Evolutionary conservation across 164 flowering plant genomes (phyloP), one percentile per base, ranked within the genome.

Genomic region (Liriodendron chinense): DNA sequence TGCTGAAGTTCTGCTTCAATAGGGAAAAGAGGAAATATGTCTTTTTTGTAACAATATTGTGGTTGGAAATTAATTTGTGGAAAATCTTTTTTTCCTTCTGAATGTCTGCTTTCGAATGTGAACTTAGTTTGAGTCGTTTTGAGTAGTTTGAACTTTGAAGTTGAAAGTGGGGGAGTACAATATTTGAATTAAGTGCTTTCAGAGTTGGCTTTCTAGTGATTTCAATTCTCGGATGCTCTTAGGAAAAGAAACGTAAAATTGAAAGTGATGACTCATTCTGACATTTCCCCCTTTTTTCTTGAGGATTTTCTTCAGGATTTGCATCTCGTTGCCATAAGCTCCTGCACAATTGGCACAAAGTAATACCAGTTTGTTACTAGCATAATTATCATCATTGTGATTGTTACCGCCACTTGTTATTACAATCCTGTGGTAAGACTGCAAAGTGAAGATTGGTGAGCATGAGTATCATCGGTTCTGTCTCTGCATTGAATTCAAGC

Each of bases 401-500:
- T 0, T 8, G 18, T 16, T 53, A 1, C 59, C 9, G 59, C 43
- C 43, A 53, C 59, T 3, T 53, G 59, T 9, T 53, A 16, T 7
- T 12, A 53, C 18, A 12, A 2, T 12, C 18, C 18, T 12, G 59
- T 53, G 59, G 59, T 53, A 16, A 53, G 59, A 53, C 16, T 12
- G 18, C 13, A 53, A 14, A 12, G 13, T 26, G 26, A 23, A 10
- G 21, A n/a, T 25, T 50, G 53, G 22, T 26, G 28, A 65, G 47
- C 53, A 75, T 79, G 81, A 75, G 24, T 59, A 25, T 21, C 28
- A 50, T 56, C 9, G 80, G 83, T 43, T 72, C 77, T 63, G 78
- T 78, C 63, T 78, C 80, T 61, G 83, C 78, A n/a, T 66, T 69
- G 24, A 72, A 75, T 62, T 75, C 72, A 69, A 75, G 71, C 26